Evolutionary conservation across 352 stramenopile genomes (phyloP), one percentile per base, ranked within the genome.

Genomic region (Phytophthora syringae): DNA sequence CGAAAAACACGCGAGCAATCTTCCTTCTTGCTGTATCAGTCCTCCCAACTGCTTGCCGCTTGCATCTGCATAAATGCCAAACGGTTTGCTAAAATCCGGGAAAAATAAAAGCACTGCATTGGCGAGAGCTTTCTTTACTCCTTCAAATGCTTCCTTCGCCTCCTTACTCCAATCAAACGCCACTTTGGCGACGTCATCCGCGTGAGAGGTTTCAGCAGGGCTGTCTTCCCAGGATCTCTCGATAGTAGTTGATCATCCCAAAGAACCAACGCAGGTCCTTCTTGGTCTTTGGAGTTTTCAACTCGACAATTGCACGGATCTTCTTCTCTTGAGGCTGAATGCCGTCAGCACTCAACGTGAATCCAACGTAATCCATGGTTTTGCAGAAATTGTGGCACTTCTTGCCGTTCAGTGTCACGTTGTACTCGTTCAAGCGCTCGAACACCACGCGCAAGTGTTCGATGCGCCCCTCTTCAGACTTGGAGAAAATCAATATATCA

Each of bases 381-480:
- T 28, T 18, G 27, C 40, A 36, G 4, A 60, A 53, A 10, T 60
- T 54, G 12, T 65, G 48, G n/a, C n/a, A n/a, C n/a, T n/a, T n/a
- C n/a, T n/a, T n/a, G n/a, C n/a, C n/a, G n/a, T n/a, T n/a, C n/a
- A 16, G 37, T 53, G 11, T 65, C 18, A 55, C 59, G 9, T 67
- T 43, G 12, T 48, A 55, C 40, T 28, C 30, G 0, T 36, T 11
- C 22, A 60, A 18, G 1, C 47, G 18, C 6, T 16, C 20, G 0
- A 60, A 50, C 3, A 66, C 49, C 2, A 67, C n/a, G 0, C 25
- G 20, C 18, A 60, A 12, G 18, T 67, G 49, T 12, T 42, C 49
- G 3, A 67, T 2, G 21, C 60, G 42, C 11, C 60, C 59, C 10
- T 37, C 42, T 28, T 5, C 30, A 6, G 27, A 49, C 2, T 66